Base-by-base conservation (phyloP, 164 flowering plant species). In the Platanus orientalis region DNA sequence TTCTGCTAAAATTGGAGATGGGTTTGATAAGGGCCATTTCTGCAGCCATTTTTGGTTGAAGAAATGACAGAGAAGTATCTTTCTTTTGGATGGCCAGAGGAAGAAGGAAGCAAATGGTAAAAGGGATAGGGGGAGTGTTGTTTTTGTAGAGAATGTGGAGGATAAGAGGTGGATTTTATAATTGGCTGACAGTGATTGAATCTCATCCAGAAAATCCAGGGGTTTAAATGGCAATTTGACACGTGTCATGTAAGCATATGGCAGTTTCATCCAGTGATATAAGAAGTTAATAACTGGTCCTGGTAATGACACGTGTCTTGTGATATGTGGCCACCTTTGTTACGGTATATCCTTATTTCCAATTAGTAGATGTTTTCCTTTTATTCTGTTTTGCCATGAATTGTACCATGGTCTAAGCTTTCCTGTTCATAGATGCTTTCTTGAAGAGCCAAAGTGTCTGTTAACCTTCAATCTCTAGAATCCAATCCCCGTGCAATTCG, bases 1-100 rank as follows among this genome's bases (percentile, higher is more conserved):
- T 57, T 69, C 57, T 61, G 74, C 60, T 50, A 54, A 85, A 78
- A 45, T 84, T 83, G 49, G 89, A 67, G 47, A 86, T 81, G 80
- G 97, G 92, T 72, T 93, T 93, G 5, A 87, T 61, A 10, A 90
- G 73, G 5, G 92, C 83, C 85, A 90, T 87, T 57, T 85, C 85
- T 61, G 90, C 81, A 48, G 90, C 85, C 87, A 84, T 84, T 67
- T 58, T 75, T 58, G 25, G 32, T 10, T 3, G 45, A 23, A 51
- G 32, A 12, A 36, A 7, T 36, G 36, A 40, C 42, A 28, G 69
- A 6, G 12, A 10, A 1, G 42, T 36, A 7, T 10, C 9, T 32
- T 32, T 32, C 6, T 4, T 32, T 32, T 32, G 36, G 36, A 9
- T 9, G 9, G 36, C 36, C 9, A 32, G 36, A 7, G 42, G 42